Percentiles rank a stretch among this genome's conserved stretches.
Conservation (phyloP, 2,329 filamentous ascomycete genomes). For the Alternaria hordeiaustralica region DNA sequence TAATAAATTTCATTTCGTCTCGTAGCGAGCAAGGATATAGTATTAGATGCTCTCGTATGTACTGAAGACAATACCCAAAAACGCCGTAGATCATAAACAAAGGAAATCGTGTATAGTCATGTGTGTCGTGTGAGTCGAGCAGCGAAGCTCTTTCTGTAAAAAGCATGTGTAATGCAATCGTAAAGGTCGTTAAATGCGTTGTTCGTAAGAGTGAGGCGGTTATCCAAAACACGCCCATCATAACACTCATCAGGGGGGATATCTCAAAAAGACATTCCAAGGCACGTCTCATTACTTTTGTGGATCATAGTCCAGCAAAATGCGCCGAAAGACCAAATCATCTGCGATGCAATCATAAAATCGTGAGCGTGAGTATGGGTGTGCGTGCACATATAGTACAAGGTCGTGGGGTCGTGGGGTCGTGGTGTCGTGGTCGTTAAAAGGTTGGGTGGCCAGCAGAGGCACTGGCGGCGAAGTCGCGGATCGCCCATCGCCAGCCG, state of each 20-base stretch:
- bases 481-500: slow-evolving; percentile 78
- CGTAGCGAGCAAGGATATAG: slow-evolving; percentile 1
- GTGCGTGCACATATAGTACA: slow-evolving; percentile 21
- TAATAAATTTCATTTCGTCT: not conserved
- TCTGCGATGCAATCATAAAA: slow-evolving; percentile 41
- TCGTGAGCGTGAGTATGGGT: slow-evolving; percentile 26
- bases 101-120: slow-evolving; percentile 16
- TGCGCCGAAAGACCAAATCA: slow-evolving; percentile 26
- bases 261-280: slow-evolving; percentile 33
- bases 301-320: slow-evolving; percentile 29
- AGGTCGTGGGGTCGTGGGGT: not conserved
- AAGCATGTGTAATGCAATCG: slow-evolving; percentile 23
- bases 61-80: slow-evolving; percentile 5
- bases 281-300: slow-evolving; percentile 35
- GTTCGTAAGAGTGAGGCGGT: slow-evolving; percentile 46
- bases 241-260: slow-evolving; percentile 44
- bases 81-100: slow-evolving; percentile 11
- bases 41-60: slow-evolving; percentile 10
- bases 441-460: slow-evolving; percentile 24
- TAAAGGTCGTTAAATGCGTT: slow-evolving; percentile 41
- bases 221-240: slow-evolving; percentile 37
- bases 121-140: slow-evolving; percentile 16
- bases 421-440: slow-evolving; percentile 14
- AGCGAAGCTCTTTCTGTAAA: slow-evolving; percentile 20
- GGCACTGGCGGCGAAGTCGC: slow-evolving; percentile 52